These are phyloP conservation scores for Symbiotaphrina buchneri DNA, from an alignment of 495 filamentous ascomycete genomes.

Conservation along the genomic window DNA sequence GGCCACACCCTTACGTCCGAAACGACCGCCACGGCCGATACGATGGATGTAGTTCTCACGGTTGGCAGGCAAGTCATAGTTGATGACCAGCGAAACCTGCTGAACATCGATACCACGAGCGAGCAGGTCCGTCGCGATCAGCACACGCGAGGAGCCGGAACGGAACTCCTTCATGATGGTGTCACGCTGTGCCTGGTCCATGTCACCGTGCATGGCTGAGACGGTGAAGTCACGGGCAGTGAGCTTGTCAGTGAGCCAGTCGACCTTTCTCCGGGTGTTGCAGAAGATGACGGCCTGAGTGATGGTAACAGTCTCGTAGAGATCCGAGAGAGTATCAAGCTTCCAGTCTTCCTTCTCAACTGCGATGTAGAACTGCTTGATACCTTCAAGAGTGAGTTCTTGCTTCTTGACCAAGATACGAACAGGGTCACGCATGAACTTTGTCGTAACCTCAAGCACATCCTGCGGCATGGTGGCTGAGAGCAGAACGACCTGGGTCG, in stretches of 20 bases:
- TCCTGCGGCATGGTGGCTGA: constrained; percentile 96
- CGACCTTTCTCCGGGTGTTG: constrained; percentile 97
- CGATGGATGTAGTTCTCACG: constrained; percentile 99
- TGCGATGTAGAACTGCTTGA: constrained; percentile 99
- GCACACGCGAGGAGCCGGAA: constrained; percentile 80
- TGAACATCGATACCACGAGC: constrained; percentile 98
- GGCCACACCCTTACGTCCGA: constrained; percentile 94
- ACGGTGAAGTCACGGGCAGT: constrained; percentile 95
- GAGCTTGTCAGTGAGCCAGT: constrained; percentile 99
- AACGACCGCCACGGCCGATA: constrained; percentile 87
- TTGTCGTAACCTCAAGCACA: constrained; percentile 96
- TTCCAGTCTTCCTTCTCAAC: constrained; percentile 99
- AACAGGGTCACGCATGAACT: constrained; percentile 99
- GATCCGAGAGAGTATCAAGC: constrained; percentile 96
- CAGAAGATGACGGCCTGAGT: constrained; percentile 99
- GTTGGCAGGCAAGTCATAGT: constrained; percentile 95
- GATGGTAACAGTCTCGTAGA: constrained; percentile 97
- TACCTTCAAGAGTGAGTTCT: constrained; percentile 90
- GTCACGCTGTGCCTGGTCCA: constrained; percentile 94
- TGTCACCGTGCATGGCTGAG: constrained; percentile 95
- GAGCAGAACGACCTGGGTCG: constrained; percentile 93
- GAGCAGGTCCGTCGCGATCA: constrained; percentile 97
- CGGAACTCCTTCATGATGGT: constrained; percentile 99
- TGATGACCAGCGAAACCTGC: constrained; percentile 98
- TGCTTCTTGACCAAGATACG: constrained; percentile 99